phyloP scores from a whole-genome alignment of 2,329 filamentous ascomycete species.

The Alternaria brassicicola region DNA sequence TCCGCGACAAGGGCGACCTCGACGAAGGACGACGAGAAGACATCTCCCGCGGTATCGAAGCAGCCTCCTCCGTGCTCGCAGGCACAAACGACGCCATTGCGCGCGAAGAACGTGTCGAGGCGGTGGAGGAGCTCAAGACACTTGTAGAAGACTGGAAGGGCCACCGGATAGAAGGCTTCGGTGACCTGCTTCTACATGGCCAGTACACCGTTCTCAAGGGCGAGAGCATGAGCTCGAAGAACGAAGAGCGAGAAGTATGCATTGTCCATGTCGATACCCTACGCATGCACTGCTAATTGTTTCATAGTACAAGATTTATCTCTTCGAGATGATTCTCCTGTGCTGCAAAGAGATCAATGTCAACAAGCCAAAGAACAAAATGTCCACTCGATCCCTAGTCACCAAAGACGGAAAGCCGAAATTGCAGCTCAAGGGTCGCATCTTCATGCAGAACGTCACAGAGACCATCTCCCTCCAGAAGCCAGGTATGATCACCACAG shows the following conservation, averaged over 20 bases:
- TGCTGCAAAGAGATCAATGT: conserved; percentile 95
- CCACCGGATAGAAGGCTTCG: conserved; percentile 88
- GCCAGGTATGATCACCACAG: conserved; percentile 67
- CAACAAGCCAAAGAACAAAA: conserved; percentile 75
- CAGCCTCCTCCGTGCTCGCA: conserved; percentile 79
- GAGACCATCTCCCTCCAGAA: conserved; percentile 88
- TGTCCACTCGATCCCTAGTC: conserved; percentile 70
- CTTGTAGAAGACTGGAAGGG: conserved; percentile 98
- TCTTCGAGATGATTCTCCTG: conserved; percentile 92
- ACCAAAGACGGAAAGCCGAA: conserved; percentile 76
- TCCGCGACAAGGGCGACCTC: conserved; percentile 81
- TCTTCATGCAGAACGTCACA: conserved; percentile 99
- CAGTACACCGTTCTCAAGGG: conserved; percentile 89
- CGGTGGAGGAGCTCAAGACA: conserved; percentile 77
- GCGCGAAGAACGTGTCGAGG: conserved; percentile 81
- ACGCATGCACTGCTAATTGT: conserved; percentile 9
- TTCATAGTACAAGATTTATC: conserved; percentile 88
- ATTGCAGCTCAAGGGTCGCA: conserved; percentile 91
- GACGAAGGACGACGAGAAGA: conserved; percentile 74
- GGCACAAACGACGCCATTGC: conserved; percentile 92
- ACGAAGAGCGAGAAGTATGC: conserved; percentile 87
- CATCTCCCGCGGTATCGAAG: conserved; percentile 76
- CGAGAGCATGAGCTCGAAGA: conserved; percentile 73
- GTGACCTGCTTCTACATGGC: conserved; percentile 84
- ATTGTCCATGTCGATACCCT: background rate